Conservation (phyloP, 202 grass and related monocot genomes). For the Panicum hallii region DNA sequence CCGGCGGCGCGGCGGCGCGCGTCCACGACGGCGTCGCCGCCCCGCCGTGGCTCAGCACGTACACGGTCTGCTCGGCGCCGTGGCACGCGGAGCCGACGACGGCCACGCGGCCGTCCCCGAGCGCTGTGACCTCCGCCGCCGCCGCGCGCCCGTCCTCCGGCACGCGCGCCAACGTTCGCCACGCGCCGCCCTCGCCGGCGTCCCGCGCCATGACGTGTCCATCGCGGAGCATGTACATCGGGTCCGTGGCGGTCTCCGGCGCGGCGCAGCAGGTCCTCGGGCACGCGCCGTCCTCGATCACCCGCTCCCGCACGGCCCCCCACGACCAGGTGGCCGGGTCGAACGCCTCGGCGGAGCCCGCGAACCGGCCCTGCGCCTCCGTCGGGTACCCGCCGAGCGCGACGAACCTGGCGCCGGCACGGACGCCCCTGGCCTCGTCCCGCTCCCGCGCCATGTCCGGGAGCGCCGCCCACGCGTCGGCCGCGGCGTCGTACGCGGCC, state of each 20-base stretch:
- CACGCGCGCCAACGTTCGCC: conserved; percentile 51
- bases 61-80: conserved; percentile 43
- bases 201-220: conserved; percentile 43
- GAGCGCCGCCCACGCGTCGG: conserved; percentile 58
- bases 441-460: conserved; percentile 82
- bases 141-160: conserved; percentile 53
- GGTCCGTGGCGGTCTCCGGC: neutral
- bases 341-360: conserved; percentile 56
- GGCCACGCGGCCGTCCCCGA: conserved; percentile 43
- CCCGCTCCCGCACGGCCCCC: conserved; percentile 50
- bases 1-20: conserved; percentile 37
- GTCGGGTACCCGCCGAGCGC: conserved; percentile 71
- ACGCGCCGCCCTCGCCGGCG: neutral
- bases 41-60: conserved; percentile 38
- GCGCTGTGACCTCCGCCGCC: conserved; percentile 26
- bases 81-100: conserved; percentile 47
- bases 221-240: conserved; percentile 51
- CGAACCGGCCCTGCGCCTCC: conserved; percentile 69
- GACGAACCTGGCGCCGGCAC: conserved; percentile 52
- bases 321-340: conserved; percentile 51
- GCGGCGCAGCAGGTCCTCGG: conserved; percentile 54
- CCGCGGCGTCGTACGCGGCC: conserved; percentile 58
- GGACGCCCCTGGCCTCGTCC: conserved; percentile 64
- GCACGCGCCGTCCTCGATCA: conserved; percentile 61
- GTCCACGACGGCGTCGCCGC: conserved; percentile 48